phyloP scores from a whole-genome alignment of 2,329 filamentous ascomycete species.

The Trichophyton schoenleinii region DNA sequence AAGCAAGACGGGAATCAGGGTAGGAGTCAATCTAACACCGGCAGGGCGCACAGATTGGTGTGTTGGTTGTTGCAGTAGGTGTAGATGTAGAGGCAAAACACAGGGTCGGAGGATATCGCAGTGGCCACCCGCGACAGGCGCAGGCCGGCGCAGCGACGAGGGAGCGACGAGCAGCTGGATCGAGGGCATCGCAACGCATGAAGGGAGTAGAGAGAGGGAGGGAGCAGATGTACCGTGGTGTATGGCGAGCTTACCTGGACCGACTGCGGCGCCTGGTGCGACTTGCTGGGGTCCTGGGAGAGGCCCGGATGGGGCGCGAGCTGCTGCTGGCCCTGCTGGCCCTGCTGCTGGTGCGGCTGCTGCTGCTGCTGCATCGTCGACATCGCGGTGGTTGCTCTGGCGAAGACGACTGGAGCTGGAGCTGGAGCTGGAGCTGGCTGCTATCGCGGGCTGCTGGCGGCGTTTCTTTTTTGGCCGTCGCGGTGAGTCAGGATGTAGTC shows the following conservation, averaged over 20 bases:
- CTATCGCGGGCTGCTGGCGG: neutral
- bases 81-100: too few species aligned
- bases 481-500: neutral
- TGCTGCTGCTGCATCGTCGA: conserved; percentile 2
- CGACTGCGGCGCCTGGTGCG: conserved; percentile 15
- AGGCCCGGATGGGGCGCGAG: conserved; percentile 29
- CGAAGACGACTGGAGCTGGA: too few species aligned
- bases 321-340: conserved; percentile 1
- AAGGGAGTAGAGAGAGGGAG: neutral
- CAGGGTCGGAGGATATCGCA: too few species aligned
- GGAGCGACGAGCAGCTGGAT: neutral
- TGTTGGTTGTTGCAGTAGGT: too few species aligned
- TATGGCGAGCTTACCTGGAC: conserved; percentile 41
- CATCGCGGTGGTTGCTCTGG: neutral
- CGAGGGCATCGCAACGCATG: too few species aligned
- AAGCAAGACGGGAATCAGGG: neutral
- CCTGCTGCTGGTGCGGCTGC: conserved; percentile 5
- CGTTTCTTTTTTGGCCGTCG: neutral
- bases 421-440: too few species aligned
- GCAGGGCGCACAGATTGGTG: neutral
- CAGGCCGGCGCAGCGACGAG: too few species aligned
- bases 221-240: neutral
- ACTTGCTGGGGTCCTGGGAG: conserved; percentile 22
- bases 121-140: too few species aligned
- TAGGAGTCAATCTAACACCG: neutral